phyloP scores from a whole-genome alignment of 352 stramenopile genomes.

The Pythium plurisporium region DNA sequence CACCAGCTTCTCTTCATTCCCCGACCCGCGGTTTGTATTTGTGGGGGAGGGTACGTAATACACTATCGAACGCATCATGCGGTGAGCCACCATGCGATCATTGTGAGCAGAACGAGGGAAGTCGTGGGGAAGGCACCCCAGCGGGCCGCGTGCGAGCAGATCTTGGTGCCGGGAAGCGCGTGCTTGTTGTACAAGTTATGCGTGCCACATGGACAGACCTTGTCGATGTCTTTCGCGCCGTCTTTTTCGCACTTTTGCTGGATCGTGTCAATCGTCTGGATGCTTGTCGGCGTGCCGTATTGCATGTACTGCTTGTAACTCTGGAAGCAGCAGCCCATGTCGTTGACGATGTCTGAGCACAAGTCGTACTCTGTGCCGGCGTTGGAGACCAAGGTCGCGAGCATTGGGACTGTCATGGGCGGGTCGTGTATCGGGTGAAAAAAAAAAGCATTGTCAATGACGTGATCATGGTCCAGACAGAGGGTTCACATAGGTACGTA shows the following conservation, averaged over 20 bases:
- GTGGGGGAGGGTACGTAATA: constrained; percentile 10
- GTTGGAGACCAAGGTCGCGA: constrained; percentile 42
- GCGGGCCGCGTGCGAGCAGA: constrained; percentile 40
- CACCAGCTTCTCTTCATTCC: neutral
- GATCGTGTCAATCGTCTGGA: constrained; percentile 42
- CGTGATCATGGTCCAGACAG: no score
- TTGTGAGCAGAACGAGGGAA: neutral
- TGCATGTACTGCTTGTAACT: constrained; percentile 77
- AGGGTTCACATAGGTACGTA: constrained; percentile 28
- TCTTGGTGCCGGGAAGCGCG: constrained; percentile 45
- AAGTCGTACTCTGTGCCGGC: constrained; percentile 53
- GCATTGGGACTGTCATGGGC: constrained; percentile 69
- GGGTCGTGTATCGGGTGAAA: no score
- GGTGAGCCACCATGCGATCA: constrained; percentile 14
- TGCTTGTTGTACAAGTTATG: constrained; percentile 52
- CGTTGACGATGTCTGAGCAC: constrained; percentile 64
- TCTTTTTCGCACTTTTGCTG: constrained; percentile 43
- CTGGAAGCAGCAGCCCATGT: constrained; percentile 78
- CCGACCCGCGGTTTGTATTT: neutral
- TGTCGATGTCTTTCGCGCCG: constrained; percentile 36
- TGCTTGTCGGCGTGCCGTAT: constrained; percentile 43
- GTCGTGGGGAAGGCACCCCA: neutral
- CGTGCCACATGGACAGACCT: constrained; percentile 43
- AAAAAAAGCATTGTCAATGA: no score
- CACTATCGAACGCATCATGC: neutral